Evolutionary conservation across 1,284 basidiomycete genomes (phyloP).

Genomic region (Apiotrichum akiyoshidainum): DNA sequence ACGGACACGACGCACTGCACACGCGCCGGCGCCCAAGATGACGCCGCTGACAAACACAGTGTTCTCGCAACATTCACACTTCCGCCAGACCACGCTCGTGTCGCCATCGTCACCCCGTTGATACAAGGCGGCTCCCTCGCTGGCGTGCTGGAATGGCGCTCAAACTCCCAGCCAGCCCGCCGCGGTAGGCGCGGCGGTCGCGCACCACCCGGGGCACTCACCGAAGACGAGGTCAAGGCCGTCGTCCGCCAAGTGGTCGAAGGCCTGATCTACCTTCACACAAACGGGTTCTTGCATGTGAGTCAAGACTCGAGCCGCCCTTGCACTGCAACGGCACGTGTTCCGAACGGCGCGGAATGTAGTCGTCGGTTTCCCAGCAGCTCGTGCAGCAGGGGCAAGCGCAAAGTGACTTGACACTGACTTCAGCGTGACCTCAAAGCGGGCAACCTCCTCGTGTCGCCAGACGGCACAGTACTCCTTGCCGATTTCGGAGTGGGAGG

Average conservation of each 20-base stretch:
- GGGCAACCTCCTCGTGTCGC: constrained; percentile 85
- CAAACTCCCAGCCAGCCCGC: background rate
- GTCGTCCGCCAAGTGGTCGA: constrained; percentile 76
- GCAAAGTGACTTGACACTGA: background rate
- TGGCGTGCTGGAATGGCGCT: constrained; percentile 41
- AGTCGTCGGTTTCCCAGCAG: no score
- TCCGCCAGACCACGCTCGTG: constrained; percentile 39
- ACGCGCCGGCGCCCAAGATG: background rate
- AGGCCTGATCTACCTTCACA: constrained; percentile 82
- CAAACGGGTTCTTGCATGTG: constrained; percentile 78
- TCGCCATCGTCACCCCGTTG: constrained; percentile 45
- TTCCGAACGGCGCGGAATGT: no score
- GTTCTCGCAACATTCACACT: constrained; percentile 44
- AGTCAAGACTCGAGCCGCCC: constrained; percentile 13
- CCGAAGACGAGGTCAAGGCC: constrained; percentile 45
- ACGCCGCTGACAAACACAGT: constrained; percentile 16
- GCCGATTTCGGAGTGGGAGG: constrained; percentile 85
- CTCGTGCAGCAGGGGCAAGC: no score
- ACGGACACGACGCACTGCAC: no score
- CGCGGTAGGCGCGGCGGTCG: background rate
- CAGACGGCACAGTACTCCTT: constrained; percentile 72
- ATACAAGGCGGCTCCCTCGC: constrained; percentile 40
- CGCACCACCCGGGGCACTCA: constrained; percentile 10
- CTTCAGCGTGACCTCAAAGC: constrained; percentile 55
- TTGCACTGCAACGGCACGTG: no score